Evolutionary conservation across 805 yeast species (phyloP).

Genomic region (Cyberlindnera xylosilytica): DNA sequence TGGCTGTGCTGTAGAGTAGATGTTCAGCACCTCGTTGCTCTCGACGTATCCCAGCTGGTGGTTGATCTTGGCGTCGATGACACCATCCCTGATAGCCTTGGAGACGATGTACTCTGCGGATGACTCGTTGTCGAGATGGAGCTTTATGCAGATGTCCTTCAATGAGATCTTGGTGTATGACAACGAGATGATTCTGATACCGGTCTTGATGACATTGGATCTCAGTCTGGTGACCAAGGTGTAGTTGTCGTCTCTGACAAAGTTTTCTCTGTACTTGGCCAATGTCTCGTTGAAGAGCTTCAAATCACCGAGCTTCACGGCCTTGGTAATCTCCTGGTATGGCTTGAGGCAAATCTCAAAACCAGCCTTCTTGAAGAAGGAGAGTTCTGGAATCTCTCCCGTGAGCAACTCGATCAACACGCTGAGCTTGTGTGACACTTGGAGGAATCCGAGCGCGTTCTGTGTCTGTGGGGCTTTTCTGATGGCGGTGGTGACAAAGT

Average conservation of each 20-base stretch:
- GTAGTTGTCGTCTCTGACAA: constrained; percentile 75
- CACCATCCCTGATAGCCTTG: constrained; percentile 95
- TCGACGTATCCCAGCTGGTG: constrained; percentile 91
- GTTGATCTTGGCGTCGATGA: constrained; percentile 90
- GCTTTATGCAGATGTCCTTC: constrained; percentile 89
- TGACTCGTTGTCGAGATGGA: constrained; percentile 90
- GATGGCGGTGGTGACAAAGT: constrained; percentile 88
- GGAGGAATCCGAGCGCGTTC: constrained; percentile 81
- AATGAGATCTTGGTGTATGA: constrained; percentile 88
- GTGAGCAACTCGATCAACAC: constrained; percentile 87
- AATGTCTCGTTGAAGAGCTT: constrained; percentile 73
- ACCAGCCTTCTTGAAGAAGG: constrained; percentile 66
- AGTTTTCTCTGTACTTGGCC: constrained; percentile 53
- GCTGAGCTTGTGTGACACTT: constrained; percentile 83
- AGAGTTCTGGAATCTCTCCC: constrained; percentile 94
- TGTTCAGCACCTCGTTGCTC: constrained; percentile 79
- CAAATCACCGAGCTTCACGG: constrained; percentile 91
- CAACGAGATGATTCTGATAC: constrained; percentile 87
- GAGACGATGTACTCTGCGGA: constrained; percentile 96
- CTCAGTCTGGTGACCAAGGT: constrained; percentile 85
- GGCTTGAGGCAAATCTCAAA: constrained; percentile 67
- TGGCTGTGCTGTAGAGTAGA: constrained; percentile 85
- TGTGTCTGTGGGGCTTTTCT: constrained; percentile 94
- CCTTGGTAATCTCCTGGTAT: constrained; percentile 82
- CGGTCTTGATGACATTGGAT: constrained; percentile 97